A percentile compares a stretch with the other conserved stretches of the same genome.
phyloP scores from a whole-genome alignment of 192 early-diverging fungal species.

The Coemansia sp. region DNA sequence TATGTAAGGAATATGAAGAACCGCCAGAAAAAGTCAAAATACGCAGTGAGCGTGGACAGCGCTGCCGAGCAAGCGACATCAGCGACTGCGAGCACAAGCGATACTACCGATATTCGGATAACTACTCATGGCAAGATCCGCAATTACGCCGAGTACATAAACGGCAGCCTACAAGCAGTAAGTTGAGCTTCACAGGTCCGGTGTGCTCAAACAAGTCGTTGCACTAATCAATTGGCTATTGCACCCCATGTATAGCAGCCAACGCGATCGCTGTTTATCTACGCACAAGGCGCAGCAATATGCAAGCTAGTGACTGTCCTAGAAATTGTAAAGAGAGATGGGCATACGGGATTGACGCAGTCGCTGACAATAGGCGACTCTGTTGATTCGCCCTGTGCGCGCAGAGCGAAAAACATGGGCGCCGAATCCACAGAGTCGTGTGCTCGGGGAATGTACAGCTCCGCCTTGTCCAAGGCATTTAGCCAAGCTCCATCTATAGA shows the following conservation, averaged over 20 bases:
- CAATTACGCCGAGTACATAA: conserved; percentile 24
- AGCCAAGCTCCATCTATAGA: background rate
- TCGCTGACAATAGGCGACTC: conserved; percentile 19
- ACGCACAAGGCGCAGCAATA: conserved; percentile 39
- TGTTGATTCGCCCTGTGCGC: background rate
- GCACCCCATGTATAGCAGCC: background rate
- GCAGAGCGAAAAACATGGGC: background rate
- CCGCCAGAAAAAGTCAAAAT: conserved; percentile 16
- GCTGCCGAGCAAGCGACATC: background rate
- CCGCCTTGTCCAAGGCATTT: background rate
- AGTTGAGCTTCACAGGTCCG: background rate
- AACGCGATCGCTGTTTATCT: conserved; percentile 10
- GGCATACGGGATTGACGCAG: background rate
- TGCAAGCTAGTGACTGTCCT: conserved; percentile 39
- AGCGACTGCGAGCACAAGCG: background rate
- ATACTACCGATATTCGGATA: conserved; percentile 30
- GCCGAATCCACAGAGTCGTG: background rate
- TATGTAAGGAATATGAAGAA: conserved; percentile 3
- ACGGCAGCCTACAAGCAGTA: conserved; percentile 7
- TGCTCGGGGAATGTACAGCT: conserved; percentile 14
- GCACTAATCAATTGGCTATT: background rate
- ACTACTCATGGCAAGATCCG: conserved; percentile 43
- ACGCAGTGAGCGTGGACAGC: background rate
- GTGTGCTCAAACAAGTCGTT: background rate
- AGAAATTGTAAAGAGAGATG: conserved; percentile 38